These are phyloP conservation scores for Aspergillus fumigatiaffinis DNA, from an alignment of 2,329 filamentous ascomycete species.

Conservation along the genomic window DNA sequence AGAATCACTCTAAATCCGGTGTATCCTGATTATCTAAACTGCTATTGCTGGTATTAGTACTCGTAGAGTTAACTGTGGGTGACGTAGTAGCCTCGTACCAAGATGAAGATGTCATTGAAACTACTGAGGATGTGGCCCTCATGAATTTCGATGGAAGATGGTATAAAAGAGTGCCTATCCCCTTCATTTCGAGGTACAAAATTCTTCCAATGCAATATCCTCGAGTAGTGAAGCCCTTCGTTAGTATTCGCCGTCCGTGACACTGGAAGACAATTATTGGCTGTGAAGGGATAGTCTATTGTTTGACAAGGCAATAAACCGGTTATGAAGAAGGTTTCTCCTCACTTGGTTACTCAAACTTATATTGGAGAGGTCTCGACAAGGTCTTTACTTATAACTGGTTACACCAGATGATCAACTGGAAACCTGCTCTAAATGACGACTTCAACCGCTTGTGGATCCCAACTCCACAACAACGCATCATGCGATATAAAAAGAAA, in stretches of 20 bases:
- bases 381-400: not conserved
- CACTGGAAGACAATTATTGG: not conserved
- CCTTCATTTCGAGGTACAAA: too few relatives aligned
- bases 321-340: not conserved
- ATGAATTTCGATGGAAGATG: too few relatives aligned
- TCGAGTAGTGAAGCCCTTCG: not conserved
- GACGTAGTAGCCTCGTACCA: too few relatives aligned
- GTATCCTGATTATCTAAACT: too few relatives aligned
- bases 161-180: too few relatives aligned
- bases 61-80: too few relatives aligned
- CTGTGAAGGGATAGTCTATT: not conserved
- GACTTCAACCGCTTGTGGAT: not conserved
- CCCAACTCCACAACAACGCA: not conserved
- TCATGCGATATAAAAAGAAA: not conserved
- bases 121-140: too few relatives aligned
- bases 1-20: too few relatives aligned
- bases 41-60: too few relatives aligned
- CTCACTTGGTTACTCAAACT: not conserved
- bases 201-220: too few relatives aligned
- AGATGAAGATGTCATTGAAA: too few relatives aligned
- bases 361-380: not conserved
- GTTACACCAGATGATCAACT: not conserved
- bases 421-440: not conserved
- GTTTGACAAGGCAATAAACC: not conserved
- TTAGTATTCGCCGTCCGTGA: not conserved